Percentiles rank a stretch among this genome's conserved stretches.
phyloP scores from a whole-genome alignment of 1,284 basidiomycete species.

The Macrocybe sp. region DNA sequence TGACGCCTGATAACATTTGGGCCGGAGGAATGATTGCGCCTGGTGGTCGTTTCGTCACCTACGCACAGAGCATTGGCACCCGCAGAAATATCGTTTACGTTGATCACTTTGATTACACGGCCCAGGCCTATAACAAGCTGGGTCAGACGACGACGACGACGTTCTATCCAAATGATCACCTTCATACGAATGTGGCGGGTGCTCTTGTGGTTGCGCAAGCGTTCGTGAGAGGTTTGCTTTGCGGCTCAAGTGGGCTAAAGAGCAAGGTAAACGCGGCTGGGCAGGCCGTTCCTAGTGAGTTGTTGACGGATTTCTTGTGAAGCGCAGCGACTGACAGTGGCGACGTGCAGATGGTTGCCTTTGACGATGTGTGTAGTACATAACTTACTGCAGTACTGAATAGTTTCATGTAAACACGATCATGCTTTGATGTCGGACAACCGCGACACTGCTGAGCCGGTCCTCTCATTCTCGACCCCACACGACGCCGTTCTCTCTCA shows the following conservation, averaged over 20 bases:
- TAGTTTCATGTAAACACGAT: too few relatives aligned
- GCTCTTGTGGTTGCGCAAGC: slow-evolving; percentile 26
- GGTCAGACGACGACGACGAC: slow-evolving; percentile 21
- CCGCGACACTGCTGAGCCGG: too few relatives aligned
- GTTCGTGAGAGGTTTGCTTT: slow-evolving; percentile 23
- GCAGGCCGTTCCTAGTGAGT: slow-evolving; percentile 20
- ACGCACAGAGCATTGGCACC: slow-evolving; percentile 24
- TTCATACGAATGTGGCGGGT: slow-evolving; percentile 27
- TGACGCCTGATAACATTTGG: slow-evolving; percentile 33
- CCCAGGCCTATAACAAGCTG: slow-evolving; percentile 24
- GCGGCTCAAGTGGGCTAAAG: slow-evolving; percentile 15
- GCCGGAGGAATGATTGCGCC: slow-evolving; percentile 17
- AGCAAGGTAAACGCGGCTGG: slow-evolving; percentile 19
- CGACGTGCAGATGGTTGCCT: neutral
- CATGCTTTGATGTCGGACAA: neutral
- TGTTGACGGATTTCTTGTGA: neutral
- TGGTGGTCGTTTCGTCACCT: slow-evolving; percentile 29
- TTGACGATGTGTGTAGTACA: neutral
- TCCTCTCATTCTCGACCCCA: slow-evolving; percentile 38
- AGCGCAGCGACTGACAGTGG: neutral
- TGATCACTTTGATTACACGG: slow-evolving; percentile 28
- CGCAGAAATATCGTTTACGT: slow-evolving; percentile 24
- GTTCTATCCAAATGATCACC: slow-evolving; percentile 31
- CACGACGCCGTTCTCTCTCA: slow-evolving; percentile 57
- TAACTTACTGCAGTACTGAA: too few relatives aligned